Evolutionary conservation across 495 filamentous ascomycete genomes (phyloP), one percentile per base, ranked within the genome.

Genomic region (Neurospora sp.): DNA sequence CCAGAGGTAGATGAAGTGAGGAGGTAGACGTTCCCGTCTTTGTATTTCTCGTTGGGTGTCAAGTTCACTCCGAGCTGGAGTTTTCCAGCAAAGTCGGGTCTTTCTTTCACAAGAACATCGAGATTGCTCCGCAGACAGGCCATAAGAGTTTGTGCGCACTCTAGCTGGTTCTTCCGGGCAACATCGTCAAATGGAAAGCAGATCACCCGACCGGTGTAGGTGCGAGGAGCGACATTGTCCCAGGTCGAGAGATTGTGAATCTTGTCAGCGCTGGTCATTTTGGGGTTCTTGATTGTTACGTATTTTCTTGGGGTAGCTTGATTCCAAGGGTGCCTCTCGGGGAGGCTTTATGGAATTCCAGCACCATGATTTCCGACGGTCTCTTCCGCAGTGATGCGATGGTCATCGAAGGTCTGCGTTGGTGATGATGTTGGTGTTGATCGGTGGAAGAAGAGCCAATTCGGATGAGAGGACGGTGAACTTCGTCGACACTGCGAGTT

Each of bases 11-110:
- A 18, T 8, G 53, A 65, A 3, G 14, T 65, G 27, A 65, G 53
- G 14, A 65, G 53, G 31, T 65, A 35, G 3, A 65, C 27, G 27
- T 35, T 2, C 6, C 53, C 53, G 14, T 31, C 27, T 31, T 31
- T 31, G 27, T 31, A 31, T 31, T 31, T 53, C 45, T 53, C 10
- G 18, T 1, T 8, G 53, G 53, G 53, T 35, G 53, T 31, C 12
- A 61, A 7, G 72, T 71, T 74, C 27, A 68, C 69, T 3, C 70
- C 75, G 68, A 77, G 74, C 40, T 78, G 74, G 40, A 82, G 77
- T 40, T 74, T 72, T 16, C 79, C 80, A 35, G 79, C 80, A 65
- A 82, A 82, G 27, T 81, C 76, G 9, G 79, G 80, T 4, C 78
- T 73, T 45, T 76, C 68, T 31, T 72, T 39, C 1, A 75, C 78